These are phyloP conservation scores for Starmera dryadoides DNA, from an alignment of 805 yeast species.

Conservation along the genomic window DNA sequence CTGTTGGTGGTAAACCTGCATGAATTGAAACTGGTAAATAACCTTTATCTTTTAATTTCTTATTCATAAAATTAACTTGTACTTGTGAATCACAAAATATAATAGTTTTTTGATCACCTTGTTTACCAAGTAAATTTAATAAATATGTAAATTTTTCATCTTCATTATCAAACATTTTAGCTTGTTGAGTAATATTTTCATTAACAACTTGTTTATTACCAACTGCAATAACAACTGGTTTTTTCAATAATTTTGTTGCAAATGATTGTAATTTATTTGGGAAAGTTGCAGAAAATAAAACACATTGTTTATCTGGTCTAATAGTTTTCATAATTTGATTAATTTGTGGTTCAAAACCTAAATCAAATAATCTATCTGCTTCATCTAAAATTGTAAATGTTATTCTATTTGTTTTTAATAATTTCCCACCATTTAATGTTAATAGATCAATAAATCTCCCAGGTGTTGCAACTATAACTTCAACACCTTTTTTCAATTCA, in stretches of 20 bases:
- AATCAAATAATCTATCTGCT: constrained; percentile 93
- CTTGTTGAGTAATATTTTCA: constrained; percentile 67
- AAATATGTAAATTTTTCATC: constrained; percentile 50
- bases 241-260: constrained; percentile 54
- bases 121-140: constrained; percentile 45
- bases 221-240: constrained; percentile 71
- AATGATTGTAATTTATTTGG: constrained; percentile 72
- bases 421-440: constrained; percentile 75
- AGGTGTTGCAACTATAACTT: constrained; percentile 87
- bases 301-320: constrained; percentile 84
- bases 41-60: constrained; percentile 43
- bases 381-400: constrained; percentile 90
- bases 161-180: constrained; percentile 48
- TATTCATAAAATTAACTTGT: constrained; percentile 67
- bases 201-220: constrained; percentile 81
- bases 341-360: constrained; percentile 97
- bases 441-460: constrained; percentile 88
- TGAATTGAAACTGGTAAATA: constrained; percentile 67
- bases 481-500: constrained; percentile 67
- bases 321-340: constrained; percentile 67
- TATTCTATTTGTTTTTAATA: constrained; percentile 53
- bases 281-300: constrained; percentile 90
- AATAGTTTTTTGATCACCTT: constrained; percentile 45
- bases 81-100: constrained; percentile 86
- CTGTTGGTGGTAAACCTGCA: constrained; percentile 87